Evolutionary conservation across 2,329 filamentous ascomycete species (phyloP), one percentile per base, ranked within the genome.

Genomic region (Pyricularia pennisetigena): DNA sequence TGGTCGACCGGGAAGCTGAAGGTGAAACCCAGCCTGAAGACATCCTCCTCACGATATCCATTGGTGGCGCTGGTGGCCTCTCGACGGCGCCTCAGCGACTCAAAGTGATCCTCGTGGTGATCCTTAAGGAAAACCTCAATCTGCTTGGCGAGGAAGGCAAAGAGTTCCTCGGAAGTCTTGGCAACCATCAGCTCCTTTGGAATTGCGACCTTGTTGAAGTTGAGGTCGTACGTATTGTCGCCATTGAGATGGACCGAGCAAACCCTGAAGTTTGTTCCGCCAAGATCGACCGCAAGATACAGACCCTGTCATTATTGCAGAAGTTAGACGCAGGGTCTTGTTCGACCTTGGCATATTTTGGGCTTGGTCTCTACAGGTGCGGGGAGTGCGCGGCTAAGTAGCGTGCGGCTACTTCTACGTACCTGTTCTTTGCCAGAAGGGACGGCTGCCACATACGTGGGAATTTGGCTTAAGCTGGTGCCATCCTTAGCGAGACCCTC

Each of bases 391-490:
- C 14, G 41, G 41, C 20, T 49, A 6, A 49, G 41, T n/a, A 49
- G 20, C 41, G 10, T 49, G 20, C 14, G 10, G 41, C 16, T 10
- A 20, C 29, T 2, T 14, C 29, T 30, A 29, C 70, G 74, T 81
- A 94, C 93, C 89, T 97, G 97, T 81, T 99, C 95, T 3, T 94
- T 97, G 74, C 95, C 95, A 85, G 98, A 95, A 76, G 95, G 95
- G 30, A 98, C 94, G 49, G 88, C 90, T 1, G 95, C 98, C 72
- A 99, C 94, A 79, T 97, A 99, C 61, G 94, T 97, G 8, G 95
- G 95, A 75, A 99, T 98, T 82, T 98, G 95, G 81, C 91, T 94
- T 82, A 99, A 81, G 73, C 90, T 93, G 35, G 92, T 90, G 70
- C 89, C 90, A 73, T 94, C 88, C 74, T 89, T 88, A 70, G 87